Percentiles rank a stretch among this genome's conserved stretches.
These are phyloP conservation scores for Hirsutella thompsonii DNA, from an alignment of 2,329 filamentous ascomycete genomes.

Conservation along the genomic window DNA sequence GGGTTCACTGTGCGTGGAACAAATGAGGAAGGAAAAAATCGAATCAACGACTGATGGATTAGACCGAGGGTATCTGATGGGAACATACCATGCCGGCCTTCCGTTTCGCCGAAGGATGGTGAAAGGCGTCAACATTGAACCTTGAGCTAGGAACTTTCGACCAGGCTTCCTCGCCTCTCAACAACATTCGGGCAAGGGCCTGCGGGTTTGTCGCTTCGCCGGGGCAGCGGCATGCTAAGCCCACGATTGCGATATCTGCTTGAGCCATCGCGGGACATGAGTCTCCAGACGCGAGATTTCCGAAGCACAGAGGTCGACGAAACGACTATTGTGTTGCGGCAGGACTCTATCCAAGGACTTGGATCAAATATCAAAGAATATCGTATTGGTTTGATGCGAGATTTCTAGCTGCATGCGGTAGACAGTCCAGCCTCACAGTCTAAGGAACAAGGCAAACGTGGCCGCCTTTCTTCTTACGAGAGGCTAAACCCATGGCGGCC, in stretches of 20 bases:
- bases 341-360: too few relatives aligned
- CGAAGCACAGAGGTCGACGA: too few relatives aligned
- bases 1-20: background rate
- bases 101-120: background rate
- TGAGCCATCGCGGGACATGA: background rate
- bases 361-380: too few relatives aligned
- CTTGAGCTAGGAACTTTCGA: background rate
- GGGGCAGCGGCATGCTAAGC: slow-evolving; percentile 12
- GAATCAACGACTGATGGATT: background rate
- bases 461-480: too few relatives aligned
- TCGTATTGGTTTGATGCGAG: too few relatives aligned
- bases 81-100: background rate
- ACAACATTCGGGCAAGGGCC: slow-evolving; percentile 6
- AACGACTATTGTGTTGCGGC: too few relatives aligned
- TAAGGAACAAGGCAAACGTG: too few relatives aligned
- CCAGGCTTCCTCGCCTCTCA: background rate
- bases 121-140: background rate
- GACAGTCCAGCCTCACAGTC: too few relatives aligned
- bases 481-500: too few relatives aligned
- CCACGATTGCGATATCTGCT: slow-evolving; percentile 9
- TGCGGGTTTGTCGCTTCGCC: slow-evolving; percentile 9
- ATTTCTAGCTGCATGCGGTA: too few relatives aligned
- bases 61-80: too few relatives aligned
- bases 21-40: background rate
- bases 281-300: too few relatives aligned